Evolutionary conservation across 257 asterid species (phyloP), one percentile per base, ranked within the genome.

Genomic region (Nicotiana sylvestris): DNA sequence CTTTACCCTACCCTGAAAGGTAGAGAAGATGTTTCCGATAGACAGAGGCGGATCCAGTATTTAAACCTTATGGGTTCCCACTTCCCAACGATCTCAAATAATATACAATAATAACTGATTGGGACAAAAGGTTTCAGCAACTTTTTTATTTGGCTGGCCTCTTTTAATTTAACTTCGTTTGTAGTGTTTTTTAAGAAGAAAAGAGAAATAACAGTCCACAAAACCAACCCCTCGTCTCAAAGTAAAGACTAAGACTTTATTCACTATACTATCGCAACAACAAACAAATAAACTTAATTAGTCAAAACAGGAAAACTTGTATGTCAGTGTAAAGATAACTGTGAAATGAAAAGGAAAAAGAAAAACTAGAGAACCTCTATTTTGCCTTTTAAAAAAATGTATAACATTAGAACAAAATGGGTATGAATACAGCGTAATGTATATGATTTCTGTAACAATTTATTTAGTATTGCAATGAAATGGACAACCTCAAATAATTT

Each of bases 401-500:
- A 21, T 12, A 72, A 21, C 27, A 46, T 12, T 46, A 7, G 78
- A 72, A 46, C 60, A 46, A 39, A 46, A 12, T 21, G 46, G 78
- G 60, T 58, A 43, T 11, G 78, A 72, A 43, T 46, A 43, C 17
- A 37, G 9, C 32, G 17, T 32, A 70, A 70, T n/a, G 39, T 12
- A 46, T 25, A 46, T 35, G 61, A 16, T 70, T 43, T 43, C 11
- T 43, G 2, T 10, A 2, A n/a, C 33, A 43, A 11, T 39, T 43
- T 43, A 72, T 72, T 43, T 15, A 70, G 35, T 70, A 11, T 70
- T 70, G 78, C 35, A 72, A 43, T 72, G 78, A 72, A 72, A 46
- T 70, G 58, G 60, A 0, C 3, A 3, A 55, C 21, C 6, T 16
- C n/a, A 55, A 17, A 55, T 4, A 55, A 9, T 16, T 5, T 17